phyloP scores from a whole-genome alignment of 2,329 filamentous ascomycete species.

The Pyrenophora graminea region DNA sequence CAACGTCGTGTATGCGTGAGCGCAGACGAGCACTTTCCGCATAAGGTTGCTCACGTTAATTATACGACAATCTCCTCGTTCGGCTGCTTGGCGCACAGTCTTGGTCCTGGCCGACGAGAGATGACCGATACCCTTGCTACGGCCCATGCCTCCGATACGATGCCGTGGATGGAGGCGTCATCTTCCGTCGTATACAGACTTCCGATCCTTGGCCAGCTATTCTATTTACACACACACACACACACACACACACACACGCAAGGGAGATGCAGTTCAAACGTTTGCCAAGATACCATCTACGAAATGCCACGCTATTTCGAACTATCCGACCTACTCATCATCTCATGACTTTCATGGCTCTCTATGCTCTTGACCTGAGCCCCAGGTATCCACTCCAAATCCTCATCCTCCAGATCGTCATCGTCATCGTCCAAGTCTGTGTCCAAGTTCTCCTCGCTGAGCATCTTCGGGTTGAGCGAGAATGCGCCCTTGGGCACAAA shows the following conservation, averaged over 20 bases:
- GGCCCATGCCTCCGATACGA: no score
- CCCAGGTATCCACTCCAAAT: constrained; percentile 29
- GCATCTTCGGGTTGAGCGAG: constrained; percentile 51
- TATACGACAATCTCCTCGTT: no score
- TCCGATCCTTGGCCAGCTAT: no score
- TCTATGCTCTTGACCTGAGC: constrained; percentile 22
- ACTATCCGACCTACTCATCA: constrained; percentile 27
- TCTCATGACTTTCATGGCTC: constrained; percentile 30
- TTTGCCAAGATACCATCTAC: neutral
- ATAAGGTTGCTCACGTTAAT: neutral
- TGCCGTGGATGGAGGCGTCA: no score
- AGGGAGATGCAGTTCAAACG: neutral
- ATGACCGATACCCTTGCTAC: no score
- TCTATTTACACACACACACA: no score
- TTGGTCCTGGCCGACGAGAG: no score
- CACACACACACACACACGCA: no score
- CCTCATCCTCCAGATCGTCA: constrained; percentile 22
- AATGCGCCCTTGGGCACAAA: constrained; percentile 54
- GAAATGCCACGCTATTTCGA: constrained; percentile 1
- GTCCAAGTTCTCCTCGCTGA: constrained; percentile 48
- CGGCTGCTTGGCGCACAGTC: no score
- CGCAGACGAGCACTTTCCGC: neutral
- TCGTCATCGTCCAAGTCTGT: constrained; percentile 22
- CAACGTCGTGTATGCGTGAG: neutral
- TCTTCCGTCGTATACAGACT: no score